These are phyloP conservation scores for Uncinocarpus reesii DNA, from an alignment of 2,329 filamentous ascomycete genomes.

Conservation along the genomic window DNA sequence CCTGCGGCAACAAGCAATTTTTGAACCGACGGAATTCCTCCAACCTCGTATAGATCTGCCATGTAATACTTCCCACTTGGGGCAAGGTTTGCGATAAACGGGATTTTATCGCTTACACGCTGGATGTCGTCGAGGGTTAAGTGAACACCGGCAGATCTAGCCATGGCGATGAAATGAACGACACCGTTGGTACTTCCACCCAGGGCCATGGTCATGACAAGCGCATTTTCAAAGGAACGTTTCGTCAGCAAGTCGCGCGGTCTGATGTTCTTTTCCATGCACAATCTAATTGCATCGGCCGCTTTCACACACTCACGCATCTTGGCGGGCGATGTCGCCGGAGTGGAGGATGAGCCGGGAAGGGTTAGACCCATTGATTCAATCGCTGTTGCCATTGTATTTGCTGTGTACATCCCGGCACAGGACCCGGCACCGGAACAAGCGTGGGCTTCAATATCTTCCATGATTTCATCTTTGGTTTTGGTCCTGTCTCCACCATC, in stretches of 20 bases:
- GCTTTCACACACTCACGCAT: slow-evolving; percentile 75
- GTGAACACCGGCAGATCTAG: slow-evolving; percentile 66
- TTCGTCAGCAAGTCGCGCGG: slow-evolving; percentile 72
- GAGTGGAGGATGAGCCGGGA: slow-evolving; percentile 74
- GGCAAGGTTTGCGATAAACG: slow-evolving; percentile 75
- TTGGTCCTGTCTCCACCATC: slow-evolving; percentile 54
- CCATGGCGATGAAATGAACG: slow-evolving; percentile 83
- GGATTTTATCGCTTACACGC: slow-evolving; percentile 68
- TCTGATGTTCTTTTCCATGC: slow-evolving; percentile 72
- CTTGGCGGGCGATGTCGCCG: slow-evolving; percentile 71
- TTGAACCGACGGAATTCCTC: slow-evolving; percentile 74
- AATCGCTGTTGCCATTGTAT: slow-evolving; percentile 85
- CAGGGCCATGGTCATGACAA: slow-evolving; percentile 85
- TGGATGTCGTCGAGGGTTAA: slow-evolving; percentile 75
- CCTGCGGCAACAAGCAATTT: slow-evolving; percentile 70
- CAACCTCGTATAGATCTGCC: slow-evolving; percentile 77
- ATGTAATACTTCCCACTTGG: slow-evolving; percentile 78
- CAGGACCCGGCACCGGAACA: slow-evolving; percentile 73
- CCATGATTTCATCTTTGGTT: slow-evolving; percentile 65
- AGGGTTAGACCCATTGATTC: slow-evolving; percentile 78
- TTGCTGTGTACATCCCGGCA: slow-evolving; percentile 89
- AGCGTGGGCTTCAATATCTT: slow-evolving; percentile 68
- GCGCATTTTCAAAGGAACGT: slow-evolving; percentile 72
- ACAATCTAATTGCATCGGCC: slow-evolving; percentile 64
- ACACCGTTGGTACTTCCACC: slow-evolving; percentile 84